Evolutionary conservation across 1,284 basidiomycete genomes (phyloP).

Genomic region (Garcileccinum viscosum): DNA sequence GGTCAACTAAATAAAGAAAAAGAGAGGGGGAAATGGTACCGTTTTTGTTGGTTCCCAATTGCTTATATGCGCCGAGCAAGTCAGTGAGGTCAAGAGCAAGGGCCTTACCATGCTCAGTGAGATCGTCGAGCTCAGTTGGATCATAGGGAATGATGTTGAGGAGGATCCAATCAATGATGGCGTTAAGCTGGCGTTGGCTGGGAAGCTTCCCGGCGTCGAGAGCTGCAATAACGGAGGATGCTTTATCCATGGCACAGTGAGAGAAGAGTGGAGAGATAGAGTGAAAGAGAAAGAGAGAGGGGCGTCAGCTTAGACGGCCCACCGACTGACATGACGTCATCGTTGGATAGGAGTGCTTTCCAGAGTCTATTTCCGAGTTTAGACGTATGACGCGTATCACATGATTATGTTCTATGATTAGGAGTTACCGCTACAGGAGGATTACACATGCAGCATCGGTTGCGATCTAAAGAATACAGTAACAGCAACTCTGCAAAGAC

Average conservation of each 20-base stretch:
- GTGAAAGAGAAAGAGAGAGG: background rate
- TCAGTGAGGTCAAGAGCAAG: conserved; percentile 56
- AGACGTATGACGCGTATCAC: background rate
- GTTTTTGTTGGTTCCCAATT: conserved; percentile 60
- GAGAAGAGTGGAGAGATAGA: background rate
- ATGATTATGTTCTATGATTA: conserved; percentile 12
- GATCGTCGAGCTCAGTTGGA: conserved; percentile 43
- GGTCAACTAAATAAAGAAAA: background rate
- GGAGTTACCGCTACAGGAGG: background rate
- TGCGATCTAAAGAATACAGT: background rate
- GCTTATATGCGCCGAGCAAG: conserved; percentile 60
- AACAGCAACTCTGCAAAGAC: conserved; percentile 2
- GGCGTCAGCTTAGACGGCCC: conserved; percentile 1
- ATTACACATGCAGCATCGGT: conserved; percentile 11
- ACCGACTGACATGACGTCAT: background rate
- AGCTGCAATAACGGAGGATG: conserved; percentile 63
- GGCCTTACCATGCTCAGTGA: conserved; percentile 58
- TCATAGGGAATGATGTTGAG: conserved; percentile 52
- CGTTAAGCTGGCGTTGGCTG: conserved; percentile 57
- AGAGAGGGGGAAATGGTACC: conserved; percentile 38
- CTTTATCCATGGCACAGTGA: conserved; percentile 56
- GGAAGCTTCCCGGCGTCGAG: conserved; percentile 71
- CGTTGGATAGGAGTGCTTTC: conserved; percentile 24
- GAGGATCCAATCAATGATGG: conserved; percentile 57
- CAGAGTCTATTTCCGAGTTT: too few species aligned